Conservation (phyloP, 306 rosid species). For the Cucurbita argyrosperma region DNA sequence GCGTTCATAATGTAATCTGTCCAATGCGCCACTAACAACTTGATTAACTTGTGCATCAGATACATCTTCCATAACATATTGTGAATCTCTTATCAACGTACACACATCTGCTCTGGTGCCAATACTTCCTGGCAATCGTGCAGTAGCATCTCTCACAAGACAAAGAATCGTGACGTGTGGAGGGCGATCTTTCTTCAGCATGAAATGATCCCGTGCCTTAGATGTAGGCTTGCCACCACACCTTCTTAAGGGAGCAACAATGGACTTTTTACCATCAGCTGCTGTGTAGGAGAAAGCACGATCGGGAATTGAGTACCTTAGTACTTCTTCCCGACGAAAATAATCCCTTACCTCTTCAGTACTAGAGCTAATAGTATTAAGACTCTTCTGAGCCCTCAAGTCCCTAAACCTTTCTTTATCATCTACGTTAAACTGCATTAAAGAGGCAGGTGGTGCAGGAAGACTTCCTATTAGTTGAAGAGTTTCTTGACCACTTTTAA, state of each 20-base stretch:
- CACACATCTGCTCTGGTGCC: constrained; percentile 99
- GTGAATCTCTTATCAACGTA: constrained; percentile 94
- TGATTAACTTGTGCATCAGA: constrained; percentile 94
- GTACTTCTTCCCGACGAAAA: constrained; percentile 89
- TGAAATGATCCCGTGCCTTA: constrained; percentile 96
- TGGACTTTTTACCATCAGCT: constrained; percentile 94
- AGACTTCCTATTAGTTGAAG: constrained; percentile 96
- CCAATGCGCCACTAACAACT: constrained; percentile 98
- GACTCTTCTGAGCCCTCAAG: constrained; percentile 97
- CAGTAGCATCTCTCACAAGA: constrained; percentile 98
- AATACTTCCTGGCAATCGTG: constrained; percentile 97
- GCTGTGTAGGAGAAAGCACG: constrained; percentile 93
- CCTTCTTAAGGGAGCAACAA: constrained; percentile 96
- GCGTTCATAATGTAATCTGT: constrained; percentile 96
- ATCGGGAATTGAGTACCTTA: constrained; percentile 97
- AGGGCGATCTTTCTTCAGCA: constrained; percentile 96
- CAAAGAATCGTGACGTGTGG: constrained; percentile 98
- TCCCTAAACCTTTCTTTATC: constrained; percentile 98
- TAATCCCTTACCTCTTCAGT: constrained; percentile 83
- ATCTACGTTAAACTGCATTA: constrained; percentile 84
- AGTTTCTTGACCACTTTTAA: constrained; percentile 97
- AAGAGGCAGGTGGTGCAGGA: constrained; percentile 82
- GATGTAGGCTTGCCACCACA: constrained; percentile 99
- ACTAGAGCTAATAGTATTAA: constrained; percentile 75
- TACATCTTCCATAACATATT: constrained; percentile 92